Conservation (phyloP, 2,329 filamentous ascomycete genomes). For the Hortaea sp. region DNA sequence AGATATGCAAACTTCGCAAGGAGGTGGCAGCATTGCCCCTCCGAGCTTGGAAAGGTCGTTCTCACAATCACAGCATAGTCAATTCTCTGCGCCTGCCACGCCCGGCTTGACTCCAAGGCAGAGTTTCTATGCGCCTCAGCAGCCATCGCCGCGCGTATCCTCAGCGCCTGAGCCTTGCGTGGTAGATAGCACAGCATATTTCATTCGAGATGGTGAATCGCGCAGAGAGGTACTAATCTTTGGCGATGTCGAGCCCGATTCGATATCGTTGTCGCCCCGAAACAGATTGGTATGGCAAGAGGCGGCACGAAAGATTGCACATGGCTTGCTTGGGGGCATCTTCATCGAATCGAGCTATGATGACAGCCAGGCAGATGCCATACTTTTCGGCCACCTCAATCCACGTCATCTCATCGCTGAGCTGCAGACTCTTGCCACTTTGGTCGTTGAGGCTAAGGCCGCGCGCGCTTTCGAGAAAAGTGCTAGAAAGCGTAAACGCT, state of each 20-base stretch:
- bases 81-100: conserved; percentile 19
- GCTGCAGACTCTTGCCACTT: conserved; percentile 57
- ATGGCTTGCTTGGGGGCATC: conserved; percentile 63
- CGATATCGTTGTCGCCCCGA: conserved; percentile 67
- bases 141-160: conserved; percentile 21
- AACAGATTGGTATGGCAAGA: conserved; percentile 79
- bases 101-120: conserved; percentile 16
- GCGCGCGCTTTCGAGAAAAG: conserved; percentile 28
- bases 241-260: conserved; percentile 90
- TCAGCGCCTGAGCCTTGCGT: conserved; percentile 43
- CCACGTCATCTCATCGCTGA: conserved; percentile 76
- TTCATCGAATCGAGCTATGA: conserved; percentile 96
- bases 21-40: conserved; percentile 14
- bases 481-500: conserved; percentile 56
- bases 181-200: conserved; percentile 85
- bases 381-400: conserved; percentile 80
- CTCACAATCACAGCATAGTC: conserved; percentile 19
- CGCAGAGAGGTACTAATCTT: conserved; percentile 80
- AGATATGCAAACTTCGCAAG: conserved; percentile 22
- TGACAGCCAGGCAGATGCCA: conserved; percentile 64
- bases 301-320: conserved; percentile 72
- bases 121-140: conserved; percentile 15
- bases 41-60: conserved; percentile 11
- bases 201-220: conserved; percentile 56
- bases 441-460: conserved; percentile 49